Base-by-base conservation (phyloP, 2,329 filamentous ascomycete species). In the Ramichloridium luteum region DNA sequence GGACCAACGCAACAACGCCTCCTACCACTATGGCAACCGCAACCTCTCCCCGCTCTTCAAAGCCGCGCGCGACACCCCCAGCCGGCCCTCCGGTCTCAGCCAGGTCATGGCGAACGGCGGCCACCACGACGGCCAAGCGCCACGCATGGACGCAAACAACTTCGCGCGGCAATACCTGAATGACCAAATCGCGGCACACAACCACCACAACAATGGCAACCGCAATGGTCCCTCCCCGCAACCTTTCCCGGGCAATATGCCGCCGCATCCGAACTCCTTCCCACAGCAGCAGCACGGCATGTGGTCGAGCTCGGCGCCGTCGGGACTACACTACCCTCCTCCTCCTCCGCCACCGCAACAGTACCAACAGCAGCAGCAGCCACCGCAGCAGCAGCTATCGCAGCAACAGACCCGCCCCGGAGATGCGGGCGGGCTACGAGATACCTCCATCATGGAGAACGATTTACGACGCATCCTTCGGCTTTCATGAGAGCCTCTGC, bases 31-130 rank as follows among this genome's bases (percentile, higher is more conserved):
- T 38, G 63, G 64, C 27, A 61, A 61, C 31, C 56, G 56, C 25
- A 66, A 66, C 38, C 59, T 67, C 18, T 64, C 62, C 3, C 61
- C 61, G 3, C 39, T 67, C 14, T 67, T 67, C 54, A 59, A 64
- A 40, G 61, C 61, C 17, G 59, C 59, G 10, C 58, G 60, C 33
- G 59, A 64, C 25, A 54, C 58, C 9, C 45, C 55, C 4, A 51
- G 55, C 27, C 59, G 57, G 18, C 57, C 60, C 16, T 64, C 62
- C 17, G 50, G 53, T 30, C 51, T 64, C 6, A 59, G 60, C 11
- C 61, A 61, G 17, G 59, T 64, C 35, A 47, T 62, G 6, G 35
- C 37, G 2, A 43, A 34, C 31, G 33, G 44, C 20, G 27, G 16
- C 20, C 28, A 13, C n/a, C 30, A 28, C 38, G 20, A 31, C 35